Conservation (phyloP, 2,329 filamentous ascomycete species). For the Geoglossum cookeanum region DNA sequence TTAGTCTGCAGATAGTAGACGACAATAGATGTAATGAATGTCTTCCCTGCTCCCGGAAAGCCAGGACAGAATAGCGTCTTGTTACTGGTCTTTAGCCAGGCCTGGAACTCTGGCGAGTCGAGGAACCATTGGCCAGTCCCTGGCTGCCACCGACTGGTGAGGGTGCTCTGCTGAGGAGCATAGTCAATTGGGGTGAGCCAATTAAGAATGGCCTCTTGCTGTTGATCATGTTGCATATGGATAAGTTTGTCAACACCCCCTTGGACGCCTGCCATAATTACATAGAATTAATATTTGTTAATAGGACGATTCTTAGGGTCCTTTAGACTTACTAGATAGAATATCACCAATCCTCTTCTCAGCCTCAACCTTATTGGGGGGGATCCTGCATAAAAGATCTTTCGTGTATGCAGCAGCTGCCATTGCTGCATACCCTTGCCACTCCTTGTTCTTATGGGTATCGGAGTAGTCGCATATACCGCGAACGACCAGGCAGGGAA, state of each 20-base stretch:
- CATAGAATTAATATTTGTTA: neutral
- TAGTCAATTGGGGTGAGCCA: neutral
- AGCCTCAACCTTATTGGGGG: neutral
- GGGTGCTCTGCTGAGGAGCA: neutral
- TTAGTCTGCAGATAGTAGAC: neutral
- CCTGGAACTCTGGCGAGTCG: neutral
- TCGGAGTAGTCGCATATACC: constrained; percentile 15
- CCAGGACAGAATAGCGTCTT: neutral
- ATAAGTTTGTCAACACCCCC: neutral
- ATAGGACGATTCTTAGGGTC: neutral
- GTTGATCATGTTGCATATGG: neutral
- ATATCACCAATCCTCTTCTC: neutral
- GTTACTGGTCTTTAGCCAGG: neutral
- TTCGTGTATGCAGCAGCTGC: constrained; percentile 6
- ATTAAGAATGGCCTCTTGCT: neutral
- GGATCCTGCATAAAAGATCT: neutral
- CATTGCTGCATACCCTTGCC: neutral
- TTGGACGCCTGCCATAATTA: neutral
- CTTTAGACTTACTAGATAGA: neutral
- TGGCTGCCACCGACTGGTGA: neutral
- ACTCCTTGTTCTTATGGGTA: constrained; percentile 13
- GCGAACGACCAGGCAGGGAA: constrained; percentile 12
- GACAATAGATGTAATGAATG: neutral
- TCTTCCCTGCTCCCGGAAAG: neutral
- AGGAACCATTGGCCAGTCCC: neutral